Base-by-base conservation (phyloP, 495 filamentous ascomycete genomes). In the Durotheca rogersii region DNA sequence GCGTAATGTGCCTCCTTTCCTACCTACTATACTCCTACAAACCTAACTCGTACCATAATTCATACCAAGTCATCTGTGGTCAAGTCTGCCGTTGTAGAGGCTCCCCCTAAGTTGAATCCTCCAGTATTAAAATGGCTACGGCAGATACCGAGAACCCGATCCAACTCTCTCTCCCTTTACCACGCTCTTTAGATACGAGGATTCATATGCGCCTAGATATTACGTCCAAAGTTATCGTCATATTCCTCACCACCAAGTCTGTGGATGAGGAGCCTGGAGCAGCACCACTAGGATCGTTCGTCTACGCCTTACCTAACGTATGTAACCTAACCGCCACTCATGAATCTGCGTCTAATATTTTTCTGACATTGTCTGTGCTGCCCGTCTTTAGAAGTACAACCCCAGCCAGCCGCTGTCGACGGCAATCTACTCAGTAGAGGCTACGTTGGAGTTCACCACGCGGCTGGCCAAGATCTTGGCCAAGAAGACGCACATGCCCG, bases 231-330 rank as follows among this genome's bases (percentile, higher is more conserved):
- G 86, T 82, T 17, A 68, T 86, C 9, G 72, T 87, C 27, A 70
- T 94, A 4, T 92, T 95, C 62, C 68, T 96, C 32, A 87, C 88
- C 0, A 90, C 86, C 0, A 79, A 84, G 5, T 73, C 80, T 2
- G 72, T 80, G 15, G 86, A 86, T 2, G 79, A 83, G 29, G 68
- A 71, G 4, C 65, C 71, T 9, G 61, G 71, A 11, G 65, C 72
- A 2, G 71, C 78, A n/a, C 64, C 82, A 0, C 67, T 91, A 49
- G 87, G 87, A 6, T 92, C 88, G 47, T 93, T 97, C 64, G 86
- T 97, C 34, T 96, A 95, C 66, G 87, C 93, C 15, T 80, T 96
- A 66, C 92, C 91, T 18, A 86, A 94, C 70, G 90, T 95, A 71
- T 60, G 80, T 71, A 14, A 2, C 32, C 31, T 30, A 36, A n/a